phyloP scores from a whole-genome alignment of 768 basidiomycete genomes.

The Lentinula edodes region DNA sequence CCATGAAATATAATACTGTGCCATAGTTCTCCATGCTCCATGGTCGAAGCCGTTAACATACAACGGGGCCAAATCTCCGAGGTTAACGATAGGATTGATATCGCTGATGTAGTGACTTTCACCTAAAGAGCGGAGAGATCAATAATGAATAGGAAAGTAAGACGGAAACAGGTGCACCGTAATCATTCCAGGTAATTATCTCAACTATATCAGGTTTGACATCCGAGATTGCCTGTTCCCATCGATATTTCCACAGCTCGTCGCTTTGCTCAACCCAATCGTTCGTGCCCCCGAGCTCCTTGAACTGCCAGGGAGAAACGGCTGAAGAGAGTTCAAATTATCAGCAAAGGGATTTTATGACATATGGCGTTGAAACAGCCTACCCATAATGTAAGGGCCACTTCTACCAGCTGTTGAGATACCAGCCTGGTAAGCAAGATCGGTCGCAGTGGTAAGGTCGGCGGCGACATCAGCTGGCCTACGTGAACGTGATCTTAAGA shows the following conservation, averaged over 20 bases:
- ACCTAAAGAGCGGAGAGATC: slow-evolving; percentile 12
- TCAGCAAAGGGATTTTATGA: not conserved
- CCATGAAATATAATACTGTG: slow-evolving; percentile 19
- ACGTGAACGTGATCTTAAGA: not conserved
- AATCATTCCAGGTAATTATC: slow-evolving; percentile 18
- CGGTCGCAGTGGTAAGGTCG: slow-evolving; percentile 18
- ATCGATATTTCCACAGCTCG: slow-evolving; percentile 21
- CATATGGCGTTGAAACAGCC: not conserved
- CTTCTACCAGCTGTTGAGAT: slow-evolving; percentile 8
- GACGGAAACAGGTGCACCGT: slow-evolving; percentile 16
- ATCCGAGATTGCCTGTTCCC: slow-evolving; percentile 19
- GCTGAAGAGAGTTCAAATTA: slow-evolving; percentile 9
- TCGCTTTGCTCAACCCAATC: slow-evolving; percentile 20
- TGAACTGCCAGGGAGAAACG: slow-evolving; percentile 22
- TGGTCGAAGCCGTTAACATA: slow-evolving; percentile 20
- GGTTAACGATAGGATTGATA: slow-evolving; percentile 19
- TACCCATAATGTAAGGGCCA: slow-evolving; percentile 25
- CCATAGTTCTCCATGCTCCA: slow-evolving; percentile 18
- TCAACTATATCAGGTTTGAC: slow-evolving; percentile 20
- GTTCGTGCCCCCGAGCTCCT: slow-evolving; percentile 16
- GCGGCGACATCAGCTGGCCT: slow-evolving; percentile 17
- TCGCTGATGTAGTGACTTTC: slow-evolving; percentile 38
- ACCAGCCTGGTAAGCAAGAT: slow-evolving; percentile 20
- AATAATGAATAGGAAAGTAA: slow-evolving; percentile 18
- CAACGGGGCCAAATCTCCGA: slow-evolving; percentile 18